These are phyloP conservation scores for Postia placenta DNA, from an alignment of 768 basidiomycete species.

Conservation along the genomic window DNA sequence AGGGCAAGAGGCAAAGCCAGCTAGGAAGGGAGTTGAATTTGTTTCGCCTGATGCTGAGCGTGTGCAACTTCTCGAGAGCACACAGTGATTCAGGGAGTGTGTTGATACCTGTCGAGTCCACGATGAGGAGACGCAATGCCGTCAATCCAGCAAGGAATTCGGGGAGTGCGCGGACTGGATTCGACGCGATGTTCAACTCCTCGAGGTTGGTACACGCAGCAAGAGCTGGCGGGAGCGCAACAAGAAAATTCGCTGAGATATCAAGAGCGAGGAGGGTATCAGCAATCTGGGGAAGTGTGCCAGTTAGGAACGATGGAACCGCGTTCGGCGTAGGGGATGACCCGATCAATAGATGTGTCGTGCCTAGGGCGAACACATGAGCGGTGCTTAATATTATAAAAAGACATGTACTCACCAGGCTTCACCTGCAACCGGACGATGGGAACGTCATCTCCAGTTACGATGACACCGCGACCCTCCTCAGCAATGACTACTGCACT, in stretches of 20 bases:
- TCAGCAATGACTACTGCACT: slow-evolving; percentile 76
- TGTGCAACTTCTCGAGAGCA: slow-evolving; percentile 76
- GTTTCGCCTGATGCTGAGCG: slow-evolving; percentile 84
- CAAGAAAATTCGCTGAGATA: slow-evolving; percentile 83
- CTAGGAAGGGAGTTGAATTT: slow-evolving; percentile 85
- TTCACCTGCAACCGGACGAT: slow-evolving; percentile 59
- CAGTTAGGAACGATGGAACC: slow-evolving; percentile 70
- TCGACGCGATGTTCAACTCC: slow-evolving; percentile 90
- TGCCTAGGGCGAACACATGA: slow-evolving; percentile 43
- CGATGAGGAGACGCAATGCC: slow-evolving; percentile 81
- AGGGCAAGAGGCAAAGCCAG: slow-evolving; percentile 88
- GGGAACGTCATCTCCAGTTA: slow-evolving; percentile 59
- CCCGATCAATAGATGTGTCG: slow-evolving; percentile 91
- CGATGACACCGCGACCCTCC: slow-evolving; percentile 80
- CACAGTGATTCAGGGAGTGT: slow-evolving; percentile 72
- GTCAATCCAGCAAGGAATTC: slow-evolving; percentile 73
- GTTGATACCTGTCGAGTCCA: slow-evolving; percentile 82
- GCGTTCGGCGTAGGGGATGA: slow-evolving; percentile 71
- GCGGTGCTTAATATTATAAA: not conserved
- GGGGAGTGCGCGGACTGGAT: slow-evolving; percentile 89
- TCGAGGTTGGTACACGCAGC: slow-evolving; percentile 78
- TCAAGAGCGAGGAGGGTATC: slow-evolving; percentile 86
- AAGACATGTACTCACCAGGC: slow-evolving; percentile 48
- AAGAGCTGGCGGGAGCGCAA: slow-evolving; percentile 77
- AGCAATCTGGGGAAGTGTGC: slow-evolving; percentile 64